These are phyloP conservation scores for Cercospora sp. DNA, from an alignment of 2,329 filamentous ascomycete species.

Conservation along the genomic window DNA sequence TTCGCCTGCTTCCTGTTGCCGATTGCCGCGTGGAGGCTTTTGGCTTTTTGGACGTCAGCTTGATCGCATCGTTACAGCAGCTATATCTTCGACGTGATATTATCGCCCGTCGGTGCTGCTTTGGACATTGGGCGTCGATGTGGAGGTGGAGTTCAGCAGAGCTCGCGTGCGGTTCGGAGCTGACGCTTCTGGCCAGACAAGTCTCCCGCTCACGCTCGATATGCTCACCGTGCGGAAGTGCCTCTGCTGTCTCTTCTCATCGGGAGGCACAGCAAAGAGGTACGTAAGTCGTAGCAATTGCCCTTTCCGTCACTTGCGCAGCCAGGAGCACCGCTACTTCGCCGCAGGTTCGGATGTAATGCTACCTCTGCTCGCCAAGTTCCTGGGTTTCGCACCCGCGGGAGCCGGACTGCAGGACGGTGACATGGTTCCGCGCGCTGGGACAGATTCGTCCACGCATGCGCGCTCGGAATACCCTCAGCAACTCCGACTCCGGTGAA, in stretches of 20 bases:
- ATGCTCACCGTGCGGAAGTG: no score
- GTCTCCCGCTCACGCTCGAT: no score
- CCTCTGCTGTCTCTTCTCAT: not conserved
- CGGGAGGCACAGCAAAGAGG: not conserved
- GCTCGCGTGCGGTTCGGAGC: no score
- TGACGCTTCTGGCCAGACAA: no score
- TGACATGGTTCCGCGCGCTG: not conserved
- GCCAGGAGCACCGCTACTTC: not conserved
- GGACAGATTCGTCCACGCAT: not conserved
- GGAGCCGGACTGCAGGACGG: not conserved
- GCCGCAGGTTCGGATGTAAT: not conserved
- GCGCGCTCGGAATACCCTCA: not conserved
- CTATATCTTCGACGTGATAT: not conserved
- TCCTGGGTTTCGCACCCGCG: not conserved
- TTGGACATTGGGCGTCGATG: no score
- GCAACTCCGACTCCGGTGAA: not conserved
- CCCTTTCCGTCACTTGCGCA: not conserved
- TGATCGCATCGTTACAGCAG: not conserved
- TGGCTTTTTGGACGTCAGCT: not conserved
- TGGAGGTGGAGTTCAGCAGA: no score
- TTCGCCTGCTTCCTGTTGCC: not conserved
- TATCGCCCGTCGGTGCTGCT: not conserved
- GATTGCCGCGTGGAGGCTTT: not conserved
- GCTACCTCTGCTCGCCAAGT: not conserved
- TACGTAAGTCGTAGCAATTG: not conserved